Evolutionary conservation across 1,284 basidiomycete species (phyloP).

Genomic region (Rhodotorula mucilaginosa): DNA sequence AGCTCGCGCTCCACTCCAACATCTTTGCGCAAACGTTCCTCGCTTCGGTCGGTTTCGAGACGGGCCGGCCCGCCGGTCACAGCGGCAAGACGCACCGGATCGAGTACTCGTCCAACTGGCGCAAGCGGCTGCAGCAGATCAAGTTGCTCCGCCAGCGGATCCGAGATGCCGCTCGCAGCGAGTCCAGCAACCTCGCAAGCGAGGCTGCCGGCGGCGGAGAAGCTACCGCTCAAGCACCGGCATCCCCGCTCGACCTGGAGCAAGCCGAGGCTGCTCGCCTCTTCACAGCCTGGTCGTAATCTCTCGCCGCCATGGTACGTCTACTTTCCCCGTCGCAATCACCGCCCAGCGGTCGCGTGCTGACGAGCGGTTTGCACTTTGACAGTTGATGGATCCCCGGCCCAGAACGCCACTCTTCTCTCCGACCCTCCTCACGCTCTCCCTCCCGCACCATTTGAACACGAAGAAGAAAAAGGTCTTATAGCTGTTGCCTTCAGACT

Average conservation of each 20-base stretch:
- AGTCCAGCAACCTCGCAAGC: neutral
- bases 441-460: neutral
- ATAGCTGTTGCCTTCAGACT: too few relatives aligned
- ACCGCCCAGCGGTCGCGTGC: neutral
- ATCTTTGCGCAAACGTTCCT: slow-evolving; percentile 83
- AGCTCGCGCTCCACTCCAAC: slow-evolving; percentile 78
- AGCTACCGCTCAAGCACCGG: neutral
- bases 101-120: slow-evolving; percentile 88
- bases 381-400: too few relatives aligned
- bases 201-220: neutral
- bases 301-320: neutral
- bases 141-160: slow-evolving; percentile 49
- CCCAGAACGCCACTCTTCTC: too few relatives aligned
- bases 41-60: slow-evolving; percentile 67
- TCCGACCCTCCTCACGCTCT: neutral
- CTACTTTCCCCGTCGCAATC: neutral
- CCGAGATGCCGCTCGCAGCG: slow-evolving; percentile 6
- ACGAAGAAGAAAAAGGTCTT: neutral
- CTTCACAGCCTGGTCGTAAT: slow-evolving; percentile 31
- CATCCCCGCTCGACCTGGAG: slow-evolving; percentile 31
- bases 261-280: slow-evolving; percentile 33
- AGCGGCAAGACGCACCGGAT: slow-evolving; percentile 51
- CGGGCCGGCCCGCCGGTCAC: slow-evolving; percentile 39
- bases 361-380: neutral
- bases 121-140: slow-evolving; percentile 72